Evolutionary conservation across 176 grass and related monocot species (phyloP).

Genomic region (Aegilops bicornis): DNA sequence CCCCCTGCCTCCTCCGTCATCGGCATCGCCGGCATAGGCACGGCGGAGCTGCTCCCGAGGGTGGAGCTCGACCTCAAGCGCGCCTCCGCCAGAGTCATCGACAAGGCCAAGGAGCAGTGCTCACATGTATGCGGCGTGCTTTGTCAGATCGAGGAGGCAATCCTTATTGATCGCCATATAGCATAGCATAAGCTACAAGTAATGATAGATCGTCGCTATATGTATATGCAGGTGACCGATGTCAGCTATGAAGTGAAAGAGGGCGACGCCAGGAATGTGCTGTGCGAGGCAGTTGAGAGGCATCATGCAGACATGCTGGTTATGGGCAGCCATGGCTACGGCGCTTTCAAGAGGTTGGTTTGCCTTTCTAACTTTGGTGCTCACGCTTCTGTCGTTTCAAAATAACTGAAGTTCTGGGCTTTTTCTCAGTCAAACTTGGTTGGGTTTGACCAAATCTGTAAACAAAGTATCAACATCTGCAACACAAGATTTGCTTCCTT

Average conservation of each 20-base stretch:
- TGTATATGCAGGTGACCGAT: slow-evolving; percentile 41
- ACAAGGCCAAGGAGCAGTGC: slow-evolving; percentile 72
- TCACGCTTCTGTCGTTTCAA: not conserved
- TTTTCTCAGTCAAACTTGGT: too few species aligned
- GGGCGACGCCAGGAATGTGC: slow-evolving; percentile 69
- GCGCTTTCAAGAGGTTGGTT: slow-evolving; percentile 62
- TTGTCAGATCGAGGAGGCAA: not conserved
- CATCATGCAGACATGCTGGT: slow-evolving; percentile 71
- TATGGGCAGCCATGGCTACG: slow-evolving; percentile 82
- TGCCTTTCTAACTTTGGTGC: not conserved
- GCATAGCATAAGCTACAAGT: not conserved
- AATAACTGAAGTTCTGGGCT: too few species aligned
- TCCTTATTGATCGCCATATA: too few species aligned
- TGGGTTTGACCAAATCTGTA: too few species aligned
- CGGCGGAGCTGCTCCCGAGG: slow-evolving; percentile 51
- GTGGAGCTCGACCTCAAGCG: slow-evolving; percentile 62
- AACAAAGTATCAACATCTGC: too few species aligned
- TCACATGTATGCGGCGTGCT: slow-evolving; percentile 3
- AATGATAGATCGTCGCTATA: not conserved
- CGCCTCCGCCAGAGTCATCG: slow-evolving; percentile 41
- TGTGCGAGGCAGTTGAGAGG: slow-evolving; percentile 80
- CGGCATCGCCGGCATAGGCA: slow-evolving; percentile 62
- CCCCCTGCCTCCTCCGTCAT: slow-evolving; percentile 52
- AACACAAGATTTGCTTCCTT: too few species aligned
- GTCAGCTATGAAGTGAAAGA: slow-evolving; percentile 48